Evolutionary conservation across 305 asterid species (phyloP).

Genomic region (Fraxinus ornus): DNA sequence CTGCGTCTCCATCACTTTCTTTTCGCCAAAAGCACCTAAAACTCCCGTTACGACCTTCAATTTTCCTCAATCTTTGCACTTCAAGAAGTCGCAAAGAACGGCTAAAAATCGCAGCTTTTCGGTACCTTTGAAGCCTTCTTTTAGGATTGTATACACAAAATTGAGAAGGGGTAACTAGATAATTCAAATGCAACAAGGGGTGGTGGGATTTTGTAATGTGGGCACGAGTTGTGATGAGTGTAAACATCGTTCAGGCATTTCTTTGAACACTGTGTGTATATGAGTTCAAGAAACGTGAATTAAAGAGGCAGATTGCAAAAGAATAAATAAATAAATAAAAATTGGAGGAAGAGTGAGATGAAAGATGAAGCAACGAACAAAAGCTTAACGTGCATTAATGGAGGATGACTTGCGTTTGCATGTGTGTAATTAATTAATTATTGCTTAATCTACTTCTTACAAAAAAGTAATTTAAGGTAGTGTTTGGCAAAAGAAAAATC

Average conservation of each 20-base stretch:
- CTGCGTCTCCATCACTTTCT: slow-evolving; percentile 52
- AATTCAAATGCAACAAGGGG: slow-evolving; percentile 26
- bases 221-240: slow-evolving; percentile 34
- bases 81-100: slow-evolving; percentile 30
- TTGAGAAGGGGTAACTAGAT: slow-evolving; percentile 19
- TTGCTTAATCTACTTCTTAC: background rate
- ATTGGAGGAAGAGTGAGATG: slow-evolving; percentile 16
- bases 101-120: slow-evolving; percentile 7
- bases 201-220: slow-evolving; percentile 25
- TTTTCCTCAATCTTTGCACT: slow-evolving; percentile 17
- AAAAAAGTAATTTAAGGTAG: background rate
- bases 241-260: slow-evolving; percentile 86
- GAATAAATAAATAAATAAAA: background rate
- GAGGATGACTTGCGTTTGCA: background rate
- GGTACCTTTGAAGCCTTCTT: slow-evolving; percentile 16
- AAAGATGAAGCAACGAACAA: slow-evolving; percentile 46
- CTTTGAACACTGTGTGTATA: slow-evolving; percentile 49
- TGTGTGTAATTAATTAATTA: background rate
- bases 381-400: slow-evolving; percentile 15
- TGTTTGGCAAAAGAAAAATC: background rate
- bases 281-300: background rate
- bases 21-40: slow-evolving; percentile 49
- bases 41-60: background rate
- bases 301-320: background rate
- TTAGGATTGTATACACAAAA: slow-evolving; percentile 6